Evolutionary conservation across 2,329 filamentous ascomycete species (phyloP).

Genomic region (Fusarium begoniae): DNA sequence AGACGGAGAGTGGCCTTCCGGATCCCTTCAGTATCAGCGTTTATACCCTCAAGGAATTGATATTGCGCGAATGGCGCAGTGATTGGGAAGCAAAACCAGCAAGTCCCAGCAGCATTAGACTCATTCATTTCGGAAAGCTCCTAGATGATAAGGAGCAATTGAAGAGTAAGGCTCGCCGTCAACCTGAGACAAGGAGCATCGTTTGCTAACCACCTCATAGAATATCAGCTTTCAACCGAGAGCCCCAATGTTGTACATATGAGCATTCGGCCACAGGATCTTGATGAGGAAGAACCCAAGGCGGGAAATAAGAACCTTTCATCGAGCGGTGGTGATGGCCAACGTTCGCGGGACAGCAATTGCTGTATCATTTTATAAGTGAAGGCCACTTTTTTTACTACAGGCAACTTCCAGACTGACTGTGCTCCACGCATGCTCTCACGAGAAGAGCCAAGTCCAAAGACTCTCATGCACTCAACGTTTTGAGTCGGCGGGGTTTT

Average conservation of each 20-base stretch:
- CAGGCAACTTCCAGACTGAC: slow-evolving; percentile 4
- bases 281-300: slow-evolving; percentile 82
- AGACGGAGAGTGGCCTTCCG: slow-evolving; percentile 64
- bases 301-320: slow-evolving; percentile 64
- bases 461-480: slow-evolving; percentile 1
- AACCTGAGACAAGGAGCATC: background rate
- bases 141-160: slow-evolving; percentile 87
- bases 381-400: background rate
- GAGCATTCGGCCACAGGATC: slow-evolving; percentile 87
- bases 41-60: slow-evolving; percentile 93
- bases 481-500: slow-evolving; percentile 2
- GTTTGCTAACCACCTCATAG: slow-evolving; percentile 57
- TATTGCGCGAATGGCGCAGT: slow-evolving; percentile 89
- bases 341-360: slow-evolving; percentile 52
- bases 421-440: background rate
- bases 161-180: slow-evolving; percentile 69
- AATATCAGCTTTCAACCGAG: slow-evolving; percentile 80
- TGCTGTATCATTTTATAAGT: slow-evolving; percentile 64
- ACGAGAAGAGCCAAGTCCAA: slow-evolving; percentile 9
- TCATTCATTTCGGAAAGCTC: slow-evolving; percentile 92
- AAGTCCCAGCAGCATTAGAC: slow-evolving; percentile 86
- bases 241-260: slow-evolving; percentile 90
- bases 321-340: slow-evolving; percentile 53
- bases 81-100: slow-evolving; percentile 91
- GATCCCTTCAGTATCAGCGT: slow-evolving; percentile 92